A percentile compares a stretch with the other conserved stretches of the same genome.
phyloP scores from a whole-genome alignment of 768 basidiomycete species.

The Ephemerocybe angulata region DNA sequence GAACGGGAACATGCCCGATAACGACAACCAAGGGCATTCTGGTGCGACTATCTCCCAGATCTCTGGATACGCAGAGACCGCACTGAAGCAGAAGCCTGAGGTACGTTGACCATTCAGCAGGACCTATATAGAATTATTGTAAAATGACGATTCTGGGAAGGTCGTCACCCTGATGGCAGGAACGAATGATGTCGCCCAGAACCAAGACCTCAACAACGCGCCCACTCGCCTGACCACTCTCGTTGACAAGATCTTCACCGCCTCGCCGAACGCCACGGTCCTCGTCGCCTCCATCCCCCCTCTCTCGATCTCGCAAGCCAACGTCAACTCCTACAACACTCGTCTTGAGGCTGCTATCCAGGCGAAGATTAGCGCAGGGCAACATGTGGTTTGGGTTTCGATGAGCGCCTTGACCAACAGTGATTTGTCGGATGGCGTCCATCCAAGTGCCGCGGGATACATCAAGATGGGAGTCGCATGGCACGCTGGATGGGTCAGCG shows the following conservation, averaged over 20 bases:
- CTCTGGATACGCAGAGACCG: constrained; percentile 4
- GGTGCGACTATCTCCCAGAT: constrained; percentile 8
- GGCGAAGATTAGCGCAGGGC: neutral
- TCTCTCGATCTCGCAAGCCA: constrained; percentile 5
- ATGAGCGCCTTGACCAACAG: neutral
- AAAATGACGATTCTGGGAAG: neutral
- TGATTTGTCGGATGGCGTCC: constrained; percentile 9
- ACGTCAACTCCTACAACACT: constrained; percentile 5
- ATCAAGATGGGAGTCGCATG: constrained; percentile 8
- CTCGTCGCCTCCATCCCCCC: constrained; percentile 6
- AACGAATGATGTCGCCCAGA: constrained; percentile 8
- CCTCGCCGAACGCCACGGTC: constrained; percentile 8
- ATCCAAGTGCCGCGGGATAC: constrained; percentile 9
- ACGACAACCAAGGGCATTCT: constrained; percentile 2
- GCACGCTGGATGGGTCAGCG: constrained; percentile 8
- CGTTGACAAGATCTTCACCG: constrained; percentile 11
- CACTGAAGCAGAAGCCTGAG: constrained; percentile 5
- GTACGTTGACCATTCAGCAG: neutral
- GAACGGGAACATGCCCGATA: constrained; percentile 9
- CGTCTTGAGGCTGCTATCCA: neutral
- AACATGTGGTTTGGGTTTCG: constrained; percentile 6
- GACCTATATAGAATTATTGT: neutral
- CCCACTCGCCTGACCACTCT: constrained; percentile 6
- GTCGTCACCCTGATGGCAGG: constrained; percentile 9
- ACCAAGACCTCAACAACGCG: constrained; percentile 5